Evolutionary conservation across 441 rosid genomes (phyloP), one percentile per base, ranked within the genome.

Genomic region (Adansonia gregorii): DNA sequence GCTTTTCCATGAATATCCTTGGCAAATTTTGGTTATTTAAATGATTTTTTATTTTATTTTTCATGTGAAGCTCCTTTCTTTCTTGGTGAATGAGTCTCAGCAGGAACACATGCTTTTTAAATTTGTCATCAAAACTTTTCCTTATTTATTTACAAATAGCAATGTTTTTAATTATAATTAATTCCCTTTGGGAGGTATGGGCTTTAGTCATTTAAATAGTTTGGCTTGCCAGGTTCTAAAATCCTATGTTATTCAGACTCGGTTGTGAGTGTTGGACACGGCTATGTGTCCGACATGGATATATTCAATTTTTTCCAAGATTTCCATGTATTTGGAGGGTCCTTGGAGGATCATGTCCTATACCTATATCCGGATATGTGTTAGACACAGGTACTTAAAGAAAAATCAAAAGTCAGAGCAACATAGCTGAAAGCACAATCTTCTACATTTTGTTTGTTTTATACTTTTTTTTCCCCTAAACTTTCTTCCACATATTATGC

Each of bases 401-500:
- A 31, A 31, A 31, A 31, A 31, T 31, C 35, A 31, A 2, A 31
- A 31, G 35, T 31, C 35, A 31, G 35, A 31, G 35, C 35, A 31
- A 31, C 35, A 31, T 31, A 31, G 35, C 31, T 72, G 67, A 19
- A n/a, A 7, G 43, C 8, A 68, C 31, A 39, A 20, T 6, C 31
- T 64, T 64, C 73, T 35, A 39, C 10, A 19, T 61, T 46, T 48
- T 14, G 31, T 22, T 11, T 9, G 27, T 52, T 66, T 66, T 48
- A 46, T 5, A 11, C 20, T 61, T 78, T 70, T 27, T 27, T 74
- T 60, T 8, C 73, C 63, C 73, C 64, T 48, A 4, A 64, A 39
- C 73, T 74, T 63, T 24, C 59, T 82, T 72, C 12, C 35, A 2
- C 8, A 17, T 67, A 46, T 19, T 51, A 31, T 61, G 39, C 61